Base-by-base conservation (phyloP, 2,329 filamentous ascomycete genomes). In the Reticulascus tulasneorum region DNA sequence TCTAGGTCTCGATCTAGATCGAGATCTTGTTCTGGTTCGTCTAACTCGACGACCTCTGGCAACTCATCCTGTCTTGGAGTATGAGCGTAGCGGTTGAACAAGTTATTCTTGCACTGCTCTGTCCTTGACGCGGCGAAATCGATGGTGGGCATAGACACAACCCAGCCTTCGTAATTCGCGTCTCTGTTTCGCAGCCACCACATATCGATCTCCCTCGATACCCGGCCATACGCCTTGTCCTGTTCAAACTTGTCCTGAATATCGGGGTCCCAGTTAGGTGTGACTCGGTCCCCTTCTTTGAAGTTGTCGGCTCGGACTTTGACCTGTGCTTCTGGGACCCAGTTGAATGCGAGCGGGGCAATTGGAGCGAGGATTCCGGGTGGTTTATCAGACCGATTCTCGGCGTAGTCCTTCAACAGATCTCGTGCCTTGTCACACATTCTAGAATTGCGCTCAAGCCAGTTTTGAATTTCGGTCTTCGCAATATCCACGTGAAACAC, bases 101-200 rank as follows among this genome's bases (percentile, higher is more conserved):
- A 63, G 40, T 75, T 79, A 27, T 71, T 70, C 47, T 76, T 77
- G 56, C 75, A 80, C 46, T 74, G 69, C 42, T 75, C 70, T 6
- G 75, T 74, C 23, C 75, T 65, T 31, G 68, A 66, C 45, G 75
- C 70, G 1, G 78, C 78, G 46, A 74, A 72, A 39, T 79, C 75
- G 13, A 80, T 71, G 3, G 74, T 71, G 4, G 76, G 77, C 73
- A 82, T 80, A 2, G 64, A 64, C 1, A 76, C 66, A 20, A 71
- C 67, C 71, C 75, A 79, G 16, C 72, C 69, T 25, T 76, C 73
- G 40, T 73, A 73, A 48, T 81, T 82, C 3, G 73, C 72, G 42
- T 81, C 75, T 25, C 77, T 68, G 26, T 74, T 74, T 30, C 67
- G 69, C 28, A 76, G 65, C 77, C 79, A 83, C 79, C 79, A 83